These are phyloP conservation scores for Xylariaceae sp. DNA, from an alignment of 2,329 filamentous ascomycete genomes.

Conservation along the genomic window DNA sequence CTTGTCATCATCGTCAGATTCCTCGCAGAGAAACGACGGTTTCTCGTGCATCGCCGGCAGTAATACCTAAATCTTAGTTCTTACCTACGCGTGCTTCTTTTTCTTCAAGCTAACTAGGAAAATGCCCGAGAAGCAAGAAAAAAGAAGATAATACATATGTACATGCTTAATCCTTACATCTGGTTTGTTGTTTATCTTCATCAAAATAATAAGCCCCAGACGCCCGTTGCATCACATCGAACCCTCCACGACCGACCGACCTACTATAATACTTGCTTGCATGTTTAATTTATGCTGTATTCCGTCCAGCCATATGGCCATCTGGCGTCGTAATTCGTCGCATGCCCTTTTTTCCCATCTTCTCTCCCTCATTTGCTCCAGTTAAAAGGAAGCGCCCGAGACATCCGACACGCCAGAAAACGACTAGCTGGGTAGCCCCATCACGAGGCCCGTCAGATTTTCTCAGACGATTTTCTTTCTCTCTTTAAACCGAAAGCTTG, in stretches of 20 bases:
- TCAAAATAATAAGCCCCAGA: not conserved
- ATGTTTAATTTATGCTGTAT: not conserved
- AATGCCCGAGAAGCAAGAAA: not conserved
- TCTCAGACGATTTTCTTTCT: constrained; percentile 18
- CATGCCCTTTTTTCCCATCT: not conserved
- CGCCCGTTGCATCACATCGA: not conserved
- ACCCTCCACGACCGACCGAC: not conserved
- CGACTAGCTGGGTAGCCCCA: not conserved
- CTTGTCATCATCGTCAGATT: not conserved
- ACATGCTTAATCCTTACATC: too few species aligned
- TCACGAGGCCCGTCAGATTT: constrained; percentile 14
- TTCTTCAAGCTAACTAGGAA: not conserved
- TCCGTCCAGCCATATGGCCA: not conserved
- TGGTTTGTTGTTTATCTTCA: constrained; percentile 2
- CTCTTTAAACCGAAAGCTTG: not conserved
- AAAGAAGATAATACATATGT: not conserved
- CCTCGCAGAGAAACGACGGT: not conserved
- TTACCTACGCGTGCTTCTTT: too few species aligned
- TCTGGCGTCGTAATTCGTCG: not conserved
- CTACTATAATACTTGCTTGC: not conserved
- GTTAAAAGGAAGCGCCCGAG: constrained; percentile 15
- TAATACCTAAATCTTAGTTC: not conserved
- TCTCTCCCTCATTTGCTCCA: not conserved
- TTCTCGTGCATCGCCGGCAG: not conserved
- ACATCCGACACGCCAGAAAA: constrained; percentile 13